Evolutionary conservation across 1,139 yeast genomes (phyloP), one percentile per base, ranked within the genome.

Genomic region (Pneumocystis oryctolagi): DNA sequence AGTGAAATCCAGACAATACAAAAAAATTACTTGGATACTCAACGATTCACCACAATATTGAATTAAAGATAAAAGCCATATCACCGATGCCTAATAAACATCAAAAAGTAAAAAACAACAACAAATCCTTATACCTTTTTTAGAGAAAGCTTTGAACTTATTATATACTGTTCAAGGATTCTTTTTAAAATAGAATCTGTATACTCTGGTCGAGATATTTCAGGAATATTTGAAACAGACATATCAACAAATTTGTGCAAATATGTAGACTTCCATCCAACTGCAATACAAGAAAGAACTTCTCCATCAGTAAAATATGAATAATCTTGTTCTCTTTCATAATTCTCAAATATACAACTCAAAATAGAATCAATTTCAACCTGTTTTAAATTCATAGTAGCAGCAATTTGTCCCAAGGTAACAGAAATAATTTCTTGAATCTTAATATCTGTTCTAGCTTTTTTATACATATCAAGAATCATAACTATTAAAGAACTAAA

Each of bases 61-160:
- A 6, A 84, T 84, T 60, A 89, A 70, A 0, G 96, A 85, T 25
- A 92, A 76, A 28, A 92, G 76, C 95, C 97, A 89, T 56, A 90
- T 81, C 73, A 96, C 88, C 0, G 90, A 82, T 1, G 92, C 87
- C 67, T 81, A 60, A 5, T 61, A 61, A 8, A 47, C 25, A 47
- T 47, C 25, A 47, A 28, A 25, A 47, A 47, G 3, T 25, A 47
- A 6, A 8, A 42, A 42, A 16, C 25, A 47, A 37, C 16, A 16
- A 31, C 5, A 55, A 28, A 5, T 35, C 12, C 16, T 18, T 25
- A 18, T 56, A 60, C 64, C 53, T 59, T 85, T 66, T 94, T 78
- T 59, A 85, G 72, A 1, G 84, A 74, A 0, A 96, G 97, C 67
- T 87, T 87, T 0, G 95, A 81, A 28, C 81, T 76, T 9, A 78